These are phyloP conservation scores for Colletotrichum tropicicola DNA, from an alignment of 2,329 filamentous ascomycete genomes.

Conservation along the genomic window DNA sequence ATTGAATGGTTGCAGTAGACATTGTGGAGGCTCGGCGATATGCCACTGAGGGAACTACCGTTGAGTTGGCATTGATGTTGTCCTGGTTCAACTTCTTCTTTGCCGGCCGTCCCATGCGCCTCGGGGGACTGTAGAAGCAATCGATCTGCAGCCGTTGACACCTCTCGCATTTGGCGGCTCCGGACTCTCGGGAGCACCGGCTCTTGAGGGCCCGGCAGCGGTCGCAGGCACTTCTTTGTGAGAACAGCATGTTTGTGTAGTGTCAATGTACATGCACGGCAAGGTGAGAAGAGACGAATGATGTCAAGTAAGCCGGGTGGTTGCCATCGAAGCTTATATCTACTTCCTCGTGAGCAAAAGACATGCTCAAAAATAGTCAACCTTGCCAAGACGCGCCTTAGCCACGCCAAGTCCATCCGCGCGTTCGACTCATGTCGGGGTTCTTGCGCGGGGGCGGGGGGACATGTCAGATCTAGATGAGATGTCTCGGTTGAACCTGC, in stretches of 20 bases:
- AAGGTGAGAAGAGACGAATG: not conserved
- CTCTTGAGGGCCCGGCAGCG: constrained; percentile 29
- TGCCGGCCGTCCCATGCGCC: constrained; percentile 23
- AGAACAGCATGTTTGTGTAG: constrained; percentile 23
- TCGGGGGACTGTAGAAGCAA: constrained; percentile 25
- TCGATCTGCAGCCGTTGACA: constrained; percentile 27
- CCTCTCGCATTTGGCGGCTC: constrained; percentile 24
- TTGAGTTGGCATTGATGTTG: not conserved
- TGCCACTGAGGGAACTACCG: not conserved
- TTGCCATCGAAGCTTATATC: constrained; percentile 18
- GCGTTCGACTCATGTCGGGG: constrained; percentile 21
- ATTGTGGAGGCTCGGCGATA: constrained; percentile 17
- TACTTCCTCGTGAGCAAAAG: not conserved
- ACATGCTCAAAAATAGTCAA: constrained; percentile 6
- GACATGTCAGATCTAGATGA: constrained; percentile 27
- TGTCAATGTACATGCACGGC: not conserved
- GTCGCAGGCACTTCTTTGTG: constrained; percentile 29
- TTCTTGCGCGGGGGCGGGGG: constrained; percentile 2
- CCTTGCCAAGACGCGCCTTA: not conserved
- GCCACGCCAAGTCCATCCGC: not conserved
- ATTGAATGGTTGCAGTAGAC: constrained; percentile 13
- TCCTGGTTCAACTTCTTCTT: constrained; percentile 24
- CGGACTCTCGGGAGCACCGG: constrained; percentile 21
- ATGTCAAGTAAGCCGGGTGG: not conserved
- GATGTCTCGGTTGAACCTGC: constrained; percentile 20